Base-by-base conservation (phyloP, 257 asterid species). In the Prunella vulgaris region DNA sequence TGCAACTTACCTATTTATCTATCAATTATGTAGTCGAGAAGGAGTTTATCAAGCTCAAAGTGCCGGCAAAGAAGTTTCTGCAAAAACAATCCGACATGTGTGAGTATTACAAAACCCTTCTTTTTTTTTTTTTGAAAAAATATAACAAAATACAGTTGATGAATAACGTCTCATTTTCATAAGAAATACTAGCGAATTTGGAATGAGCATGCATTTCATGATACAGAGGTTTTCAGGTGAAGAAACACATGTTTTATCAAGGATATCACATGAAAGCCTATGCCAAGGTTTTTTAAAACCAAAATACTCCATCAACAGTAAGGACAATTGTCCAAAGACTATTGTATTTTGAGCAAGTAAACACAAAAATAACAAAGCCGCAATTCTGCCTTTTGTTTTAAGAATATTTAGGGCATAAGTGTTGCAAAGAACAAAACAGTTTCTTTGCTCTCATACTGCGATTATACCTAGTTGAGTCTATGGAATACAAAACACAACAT, bases 31-130 rank as follows among this genome's bases (percentile, higher is more conserved):
- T 92, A 89, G 68, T 92, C 95, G 25, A 92, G 82, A 33, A 92
- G 86, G 74, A 79, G 87, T 82, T 87, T 86, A 74, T 92, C 98
- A 3, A 92, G 98, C 90, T 86, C 96, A 83, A 92, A 92, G 79
- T 84, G 96, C 57, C 84, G 85, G 90, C 98, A 89, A 60, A 92
- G 72, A 75, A 75, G 78, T 82, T 82, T 87, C 98, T 92, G 98
- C 86, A 72, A 60, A 5, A 58, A 61, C 58, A 30, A 75, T 35
- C 32, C 75, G 30, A 32, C 51, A 14, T 5, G 62, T 37, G 57
- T 48, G 66, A 53, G 72, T 46, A 53, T 67, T 68, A 32, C 57
- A 74, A 33, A 56, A 57, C n/a, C n/a, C n/a, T n/a, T n/a, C n/a
- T n/a, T n/a, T n/a, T n/a, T n/a, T n/a, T n/a, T n/a, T n/a, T n/a